Evolutionary conservation across 345 rosid species (phyloP).

Genomic region (Atalantia buxifolia): DNA sequence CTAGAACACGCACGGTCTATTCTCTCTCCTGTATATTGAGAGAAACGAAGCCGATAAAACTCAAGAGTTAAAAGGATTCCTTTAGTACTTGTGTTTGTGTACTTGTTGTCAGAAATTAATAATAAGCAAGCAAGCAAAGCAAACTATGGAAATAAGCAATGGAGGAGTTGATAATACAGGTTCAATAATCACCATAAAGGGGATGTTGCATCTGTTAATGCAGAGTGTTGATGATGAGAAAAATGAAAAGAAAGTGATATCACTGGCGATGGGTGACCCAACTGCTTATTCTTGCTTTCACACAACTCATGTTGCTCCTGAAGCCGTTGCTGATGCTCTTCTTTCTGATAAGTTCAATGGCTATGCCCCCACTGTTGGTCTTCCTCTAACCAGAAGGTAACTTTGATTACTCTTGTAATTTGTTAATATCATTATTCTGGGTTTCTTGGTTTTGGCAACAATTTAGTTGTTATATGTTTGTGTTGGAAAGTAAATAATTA

Average conservation of each 20-base stretch:
- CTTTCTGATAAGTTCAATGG: constrained; percentile 80
- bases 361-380: constrained; percentile 89
- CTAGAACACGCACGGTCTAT: not conserved
- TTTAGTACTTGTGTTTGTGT: too few species aligned
- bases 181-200: constrained; percentile 69
- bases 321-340: constrained; percentile 72
- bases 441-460: not conserved
- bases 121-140: not conserved
- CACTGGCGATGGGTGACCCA: constrained; percentile 95
- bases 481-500: not conserved
- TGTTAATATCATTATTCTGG: not conserved
- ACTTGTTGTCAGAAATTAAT: too few species aligned
- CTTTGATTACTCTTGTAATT: not conserved
- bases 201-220: constrained; percentile 64
- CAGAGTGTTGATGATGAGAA: constrained; percentile 45
- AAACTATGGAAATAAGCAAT: constrained; percentile 22
- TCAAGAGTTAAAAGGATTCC: too few species aligned
- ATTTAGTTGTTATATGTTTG: not conserved
- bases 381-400: constrained; percentile 87
- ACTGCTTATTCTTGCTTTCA: constrained; percentile 73
- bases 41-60: not conserved
- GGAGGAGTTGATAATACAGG: constrained; percentile 31
- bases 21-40: not conserved
- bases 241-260: constrained; percentile 46
- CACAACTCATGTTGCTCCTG: constrained; percentile 53